Conservation (phyloP, 2,329 filamentous ascomycete genomes). For the Cladosporium sp. region DNA sequence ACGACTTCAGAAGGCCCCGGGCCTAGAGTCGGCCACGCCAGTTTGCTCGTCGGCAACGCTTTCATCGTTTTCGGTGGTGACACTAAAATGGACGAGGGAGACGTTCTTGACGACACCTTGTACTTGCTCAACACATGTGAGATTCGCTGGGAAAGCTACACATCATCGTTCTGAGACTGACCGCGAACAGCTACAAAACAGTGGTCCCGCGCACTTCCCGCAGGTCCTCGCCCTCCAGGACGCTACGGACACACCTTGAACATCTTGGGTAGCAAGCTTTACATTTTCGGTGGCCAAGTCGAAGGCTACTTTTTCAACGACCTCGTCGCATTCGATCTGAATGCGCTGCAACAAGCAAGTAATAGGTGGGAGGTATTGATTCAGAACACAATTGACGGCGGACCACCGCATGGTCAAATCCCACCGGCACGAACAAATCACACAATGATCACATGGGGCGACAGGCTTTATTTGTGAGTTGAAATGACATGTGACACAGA, state of each 20-base stretch:
- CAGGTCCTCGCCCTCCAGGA: constrained; percentile 80
- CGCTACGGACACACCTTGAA: constrained; percentile 96
- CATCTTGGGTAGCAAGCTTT: constrained; percentile 94
- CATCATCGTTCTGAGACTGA: constrained; percentile 30
- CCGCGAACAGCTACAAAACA: constrained; percentile 77
- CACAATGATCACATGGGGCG: constrained; percentile 84
- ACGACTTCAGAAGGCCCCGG: constrained; percentile 93
- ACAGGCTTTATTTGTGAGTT: constrained; percentile 74
- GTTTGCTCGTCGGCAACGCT: constrained; percentile 92
- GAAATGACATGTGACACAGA: constrained; percentile 55
- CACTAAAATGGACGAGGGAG: constrained; percentile 92
- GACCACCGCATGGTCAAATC: constrained; percentile 62
- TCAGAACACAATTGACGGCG: constrained; percentile 66
- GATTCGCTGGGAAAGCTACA: constrained; percentile 42
- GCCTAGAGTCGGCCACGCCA: constrained; percentile 89
- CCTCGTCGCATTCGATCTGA: constrained; percentile 89
- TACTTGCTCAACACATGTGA: constrained; percentile 97
- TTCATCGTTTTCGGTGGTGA: constrained; percentile 99
- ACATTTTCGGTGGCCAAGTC: constrained; percentile 95
- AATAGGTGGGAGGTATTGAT: constrained; percentile 96
- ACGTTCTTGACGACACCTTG: constrained; percentile 89
- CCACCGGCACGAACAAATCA: constrained; percentile 94
- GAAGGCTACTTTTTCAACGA: constrained; percentile 99
- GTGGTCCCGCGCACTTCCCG: constrained; percentile 92
- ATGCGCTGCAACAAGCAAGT: constrained; percentile 84